Conservation (phyloP, 768 basidiomycete genomes). For the Tricholoma sp. region DNA sequence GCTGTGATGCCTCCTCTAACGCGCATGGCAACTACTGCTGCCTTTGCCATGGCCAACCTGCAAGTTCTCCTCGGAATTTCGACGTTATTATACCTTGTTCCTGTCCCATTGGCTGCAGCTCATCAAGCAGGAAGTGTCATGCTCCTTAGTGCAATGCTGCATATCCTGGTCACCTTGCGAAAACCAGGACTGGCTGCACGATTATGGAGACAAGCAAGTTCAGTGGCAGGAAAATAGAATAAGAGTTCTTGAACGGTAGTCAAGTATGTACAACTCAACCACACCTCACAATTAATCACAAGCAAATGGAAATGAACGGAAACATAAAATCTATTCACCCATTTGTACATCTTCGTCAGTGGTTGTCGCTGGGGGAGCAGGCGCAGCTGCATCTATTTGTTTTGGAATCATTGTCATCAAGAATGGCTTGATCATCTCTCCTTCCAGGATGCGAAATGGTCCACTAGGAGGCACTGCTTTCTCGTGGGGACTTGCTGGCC, state of each 20-base stretch:
- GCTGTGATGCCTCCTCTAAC: conserved; percentile 60
- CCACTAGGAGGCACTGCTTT: conserved; percentile 45
- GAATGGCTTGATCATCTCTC: conserved; percentile 67
- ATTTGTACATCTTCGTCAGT: conserved; percentile 83
- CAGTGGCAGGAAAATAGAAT: not conserved
- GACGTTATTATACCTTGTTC: conserved; percentile 89
- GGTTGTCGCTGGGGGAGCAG: conserved; percentile 33
- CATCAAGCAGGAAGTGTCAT: conserved; percentile 96
- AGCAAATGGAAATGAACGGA: not conserved
- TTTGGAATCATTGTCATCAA: conserved; percentile 76
- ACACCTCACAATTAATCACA: conserved; percentile 3
- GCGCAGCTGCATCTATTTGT: conserved; percentile 38
- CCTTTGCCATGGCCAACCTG: conserved; percentile 76
- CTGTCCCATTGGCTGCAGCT: conserved; percentile 83
- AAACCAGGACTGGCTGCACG: conserved; percentile 63
- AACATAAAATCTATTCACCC: conserved; percentile 46
- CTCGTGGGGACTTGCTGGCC: conserved; percentile 61
- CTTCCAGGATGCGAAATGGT: conserved; percentile 85
- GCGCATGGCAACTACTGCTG: conserved; percentile 44
- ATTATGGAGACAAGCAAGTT: conserved; percentile 42
- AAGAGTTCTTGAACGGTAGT: not conserved
- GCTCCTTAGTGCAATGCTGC: conserved; percentile 78
- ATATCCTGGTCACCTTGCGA: conserved; percentile 66
- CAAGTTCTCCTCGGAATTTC: conserved; percentile 66
- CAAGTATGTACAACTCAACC: not conserved